A percentile compares a stretch with the other conserved stretches of the same genome.
Evolutionary conservation across 306 rosid species (phyloP).

Genomic region (Lablab purpureus): DNA sequence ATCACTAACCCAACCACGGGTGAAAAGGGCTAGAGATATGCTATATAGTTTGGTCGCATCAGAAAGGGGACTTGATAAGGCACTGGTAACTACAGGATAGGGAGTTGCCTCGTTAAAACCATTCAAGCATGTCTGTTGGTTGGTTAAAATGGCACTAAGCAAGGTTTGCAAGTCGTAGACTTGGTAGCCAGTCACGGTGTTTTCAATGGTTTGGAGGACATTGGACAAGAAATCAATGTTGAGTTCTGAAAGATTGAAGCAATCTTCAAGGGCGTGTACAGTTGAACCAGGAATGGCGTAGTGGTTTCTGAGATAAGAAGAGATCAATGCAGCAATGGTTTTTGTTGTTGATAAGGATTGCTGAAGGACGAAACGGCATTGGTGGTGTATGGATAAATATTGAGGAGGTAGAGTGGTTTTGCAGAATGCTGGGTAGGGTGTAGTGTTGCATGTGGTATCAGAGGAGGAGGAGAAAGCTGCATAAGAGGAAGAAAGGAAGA

Average conservation of each 20-base stretch:
- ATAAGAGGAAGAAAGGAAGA: constrained; percentile 40
- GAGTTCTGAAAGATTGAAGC: constrained; percentile 27
- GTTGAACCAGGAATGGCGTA: constrained; percentile 38
- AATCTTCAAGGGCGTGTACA: constrained; percentile 45
- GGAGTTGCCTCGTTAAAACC: constrained; percentile 51
- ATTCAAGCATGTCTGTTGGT: constrained; percentile 51
- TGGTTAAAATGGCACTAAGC: constrained; percentile 50
- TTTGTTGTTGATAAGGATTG: constrained; percentile 51
- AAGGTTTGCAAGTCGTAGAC: constrained; percentile 36
- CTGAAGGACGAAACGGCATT: constrained; percentile 43
- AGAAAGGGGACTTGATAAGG: constrained; percentile 43
- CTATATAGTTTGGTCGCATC: constrained; percentile 49
- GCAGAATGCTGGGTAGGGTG: constrained; percentile 55
- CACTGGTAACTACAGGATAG: constrained; percentile 30
- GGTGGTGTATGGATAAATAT: constrained; percentile 24
- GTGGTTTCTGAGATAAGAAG: constrained; percentile 36
- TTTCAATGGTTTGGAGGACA: constrained; percentile 37
- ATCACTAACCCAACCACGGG: constrained; percentile 30
- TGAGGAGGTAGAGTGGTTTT: constrained; percentile 39
- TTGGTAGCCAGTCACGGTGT: background rate
- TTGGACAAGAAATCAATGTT: constrained; percentile 49
- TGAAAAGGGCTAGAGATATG: constrained; percentile 44
- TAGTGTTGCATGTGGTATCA: constrained; percentile 41
- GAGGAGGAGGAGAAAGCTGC: constrained; percentile 18
- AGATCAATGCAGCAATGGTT: constrained; percentile 7